Evolutionary conservation across 2,329 filamentous ascomycete species (phyloP).

Genomic region (Fusarium temperatum): DNA sequence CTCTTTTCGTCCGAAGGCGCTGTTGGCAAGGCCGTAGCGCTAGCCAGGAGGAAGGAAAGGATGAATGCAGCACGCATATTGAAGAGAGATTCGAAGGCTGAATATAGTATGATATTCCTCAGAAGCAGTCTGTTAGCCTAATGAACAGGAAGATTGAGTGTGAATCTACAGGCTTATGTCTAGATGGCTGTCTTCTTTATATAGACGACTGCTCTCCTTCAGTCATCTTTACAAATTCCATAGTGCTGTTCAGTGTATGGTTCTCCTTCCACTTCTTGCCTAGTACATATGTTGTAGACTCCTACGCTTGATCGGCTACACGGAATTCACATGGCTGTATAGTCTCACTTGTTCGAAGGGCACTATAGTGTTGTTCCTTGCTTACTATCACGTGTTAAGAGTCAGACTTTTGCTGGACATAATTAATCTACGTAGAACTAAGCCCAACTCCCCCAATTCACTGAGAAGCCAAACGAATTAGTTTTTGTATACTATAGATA

Average conservation of each 20-base stretch:
- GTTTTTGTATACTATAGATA: rapidly evolving
- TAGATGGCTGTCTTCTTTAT: neutral
- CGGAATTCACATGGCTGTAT: neutral
- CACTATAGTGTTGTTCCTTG: neutral
- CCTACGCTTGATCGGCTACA: neutral
- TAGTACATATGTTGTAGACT: neutral
- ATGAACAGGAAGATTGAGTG: no score
- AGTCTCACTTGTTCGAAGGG: neutral
- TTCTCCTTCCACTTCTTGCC: neutral
- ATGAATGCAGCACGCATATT: neutral
- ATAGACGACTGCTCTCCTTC: neutral
- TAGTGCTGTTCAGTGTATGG: rapidly evolving
- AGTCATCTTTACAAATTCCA: neutral
- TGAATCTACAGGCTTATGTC: no score
- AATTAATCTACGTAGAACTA: neutral
- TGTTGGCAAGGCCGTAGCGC: neutral
- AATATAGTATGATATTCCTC: rapidly evolving
- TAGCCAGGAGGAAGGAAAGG: neutral
- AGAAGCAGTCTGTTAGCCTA: neutral
- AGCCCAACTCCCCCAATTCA: rapidly evolving
- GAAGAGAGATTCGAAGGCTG: neutral
- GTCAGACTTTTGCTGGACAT: rapidly evolving
- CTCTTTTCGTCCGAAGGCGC: neutral
- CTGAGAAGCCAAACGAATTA: rapidly evolving
- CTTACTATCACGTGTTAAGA: neutral